A percentile compares a stretch with the other conserved stretches of the same genome.
These are phyloP conservation scores for Aspergillus fumigatiaffinis DNA, from an alignment of 2,329 filamentous ascomycete species.

Conservation along the genomic window DNA sequence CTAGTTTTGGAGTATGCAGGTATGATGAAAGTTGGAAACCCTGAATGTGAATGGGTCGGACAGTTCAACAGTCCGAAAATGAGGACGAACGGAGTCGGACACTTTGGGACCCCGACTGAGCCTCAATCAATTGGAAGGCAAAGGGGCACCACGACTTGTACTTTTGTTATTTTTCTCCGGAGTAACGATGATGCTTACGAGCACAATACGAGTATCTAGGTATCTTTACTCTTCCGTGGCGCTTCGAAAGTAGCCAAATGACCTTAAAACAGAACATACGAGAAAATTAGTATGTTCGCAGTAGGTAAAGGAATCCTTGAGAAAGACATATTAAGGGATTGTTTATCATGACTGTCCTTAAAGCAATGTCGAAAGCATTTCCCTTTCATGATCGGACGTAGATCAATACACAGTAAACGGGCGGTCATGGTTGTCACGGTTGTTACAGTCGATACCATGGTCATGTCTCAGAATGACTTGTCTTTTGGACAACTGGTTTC, in stretches of 20 bases:
- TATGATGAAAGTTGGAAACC: background rate
- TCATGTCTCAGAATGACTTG: background rate
- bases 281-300: background rate
- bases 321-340: too few relatives aligned
- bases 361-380: too few relatives aligned
- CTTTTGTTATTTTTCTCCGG: background rate
- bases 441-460: background rate
- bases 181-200: background rate
- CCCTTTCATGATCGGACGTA: too few relatives aligned
- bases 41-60: background rate
- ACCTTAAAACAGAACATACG: background rate
- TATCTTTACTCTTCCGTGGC: too few relatives aligned
- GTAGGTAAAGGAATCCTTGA: background rate
- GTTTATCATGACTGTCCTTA: too few relatives aligned
- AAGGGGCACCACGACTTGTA: background rate
- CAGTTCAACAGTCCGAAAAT: background rate
- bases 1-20: too few relatives aligned
- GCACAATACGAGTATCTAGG: background rate
- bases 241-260: background rate
- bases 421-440: background rate
- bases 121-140: background rate
- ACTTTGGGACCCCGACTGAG: background rate
- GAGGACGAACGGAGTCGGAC: background rate
- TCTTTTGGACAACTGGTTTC: background rate
- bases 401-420: too few relatives aligned